A percentile compares a stretch with the other conserved stretches of the same genome.
Evolutionary conservation across 2,329 filamentous ascomycete species (phyloP).

Genomic region (Penicillium sp.): DNA sequence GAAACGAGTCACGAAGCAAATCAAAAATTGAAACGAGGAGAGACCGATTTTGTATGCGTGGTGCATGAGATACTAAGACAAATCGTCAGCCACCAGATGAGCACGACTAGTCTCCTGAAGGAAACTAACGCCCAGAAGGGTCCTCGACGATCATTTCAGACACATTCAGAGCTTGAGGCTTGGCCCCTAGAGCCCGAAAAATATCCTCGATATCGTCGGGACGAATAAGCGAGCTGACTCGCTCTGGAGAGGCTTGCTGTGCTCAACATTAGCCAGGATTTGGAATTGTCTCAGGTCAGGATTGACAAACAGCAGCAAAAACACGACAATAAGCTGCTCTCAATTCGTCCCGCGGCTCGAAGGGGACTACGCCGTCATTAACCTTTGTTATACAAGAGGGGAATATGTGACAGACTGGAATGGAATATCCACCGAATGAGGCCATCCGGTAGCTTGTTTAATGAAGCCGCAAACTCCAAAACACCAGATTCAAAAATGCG

Average conservation of each 20-base stretch:
- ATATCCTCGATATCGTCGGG: conserved; percentile 44
- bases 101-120: not conserved
- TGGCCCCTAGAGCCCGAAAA: conserved; percentile 56
- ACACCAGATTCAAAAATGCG: conserved; percentile 59
- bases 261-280: conserved; percentile 14
- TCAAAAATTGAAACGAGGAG: conserved; percentile 33
- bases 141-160: conserved; percentile 27
- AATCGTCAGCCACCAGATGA: not conserved
- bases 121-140: conserved; percentile 20
- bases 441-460: conserved; percentile 53
- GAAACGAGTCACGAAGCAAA: conserved; percentile 28
- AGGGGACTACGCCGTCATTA: conserved; percentile 39
- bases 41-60: conserved; percentile 11
- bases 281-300: conserved; percentile 5
- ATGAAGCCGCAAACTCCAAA: conserved; percentile 50
- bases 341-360: conserved; percentile 52
- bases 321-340: conserved; percentile 55
- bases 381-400: not conserved
- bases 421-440: conserved; percentile 59
- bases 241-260: conserved; percentile 26
- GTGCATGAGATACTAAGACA: conserved; percentile 13
- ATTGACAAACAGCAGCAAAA: conserved; percentile 47
- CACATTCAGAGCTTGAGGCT: conserved; percentile 40
- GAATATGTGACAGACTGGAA: conserved; percentile 24
- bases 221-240: conserved; percentile 36